These are phyloP conservation scores for Blepharisma stoltei DNA, from an alignment of 73 alveolate genomes.

Conservation along the genomic window DNA sequence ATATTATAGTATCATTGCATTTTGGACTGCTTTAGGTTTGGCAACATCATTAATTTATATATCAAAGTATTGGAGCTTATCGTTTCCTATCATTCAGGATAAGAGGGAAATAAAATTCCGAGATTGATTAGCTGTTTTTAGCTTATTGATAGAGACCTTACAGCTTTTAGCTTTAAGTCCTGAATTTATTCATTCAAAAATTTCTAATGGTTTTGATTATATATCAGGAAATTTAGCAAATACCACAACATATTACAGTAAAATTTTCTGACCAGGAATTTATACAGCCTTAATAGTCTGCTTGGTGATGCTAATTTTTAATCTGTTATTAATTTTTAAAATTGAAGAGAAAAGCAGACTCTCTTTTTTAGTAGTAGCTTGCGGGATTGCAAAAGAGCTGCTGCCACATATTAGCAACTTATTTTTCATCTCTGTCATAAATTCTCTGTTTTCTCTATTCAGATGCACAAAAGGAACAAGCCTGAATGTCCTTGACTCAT, in stretches of 20 bases:
- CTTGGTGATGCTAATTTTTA: no score
- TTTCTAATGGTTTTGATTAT: background rate
- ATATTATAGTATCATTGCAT: background rate
- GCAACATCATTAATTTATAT: background rate
- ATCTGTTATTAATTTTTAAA: no score
- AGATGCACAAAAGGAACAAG: background rate
- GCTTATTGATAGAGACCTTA: background rate
- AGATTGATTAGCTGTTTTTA: background rate
- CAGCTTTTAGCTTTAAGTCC: constrained; percentile 17
- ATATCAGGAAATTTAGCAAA: background rate
- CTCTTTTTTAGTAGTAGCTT: no score
- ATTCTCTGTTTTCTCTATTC: background rate
- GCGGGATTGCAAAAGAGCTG: no score
- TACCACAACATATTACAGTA: background rate
- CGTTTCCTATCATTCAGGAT: background rate
- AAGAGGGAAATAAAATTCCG: background rate
- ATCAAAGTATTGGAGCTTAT: background rate
- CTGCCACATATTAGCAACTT: background rate
- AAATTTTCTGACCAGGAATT: background rate
- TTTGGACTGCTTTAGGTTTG: no score
- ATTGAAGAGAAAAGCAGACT: no score
- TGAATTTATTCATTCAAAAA: background rate
- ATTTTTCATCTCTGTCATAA: background rate
- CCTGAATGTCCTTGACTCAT: background rate
- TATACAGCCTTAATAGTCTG: background rate